Evolutionary conservation across 2,329 filamentous ascomycete species (phyloP), one percentile per base, ranked within the genome.

Genomic region (Colletotrichum ledebouriae): DNA sequence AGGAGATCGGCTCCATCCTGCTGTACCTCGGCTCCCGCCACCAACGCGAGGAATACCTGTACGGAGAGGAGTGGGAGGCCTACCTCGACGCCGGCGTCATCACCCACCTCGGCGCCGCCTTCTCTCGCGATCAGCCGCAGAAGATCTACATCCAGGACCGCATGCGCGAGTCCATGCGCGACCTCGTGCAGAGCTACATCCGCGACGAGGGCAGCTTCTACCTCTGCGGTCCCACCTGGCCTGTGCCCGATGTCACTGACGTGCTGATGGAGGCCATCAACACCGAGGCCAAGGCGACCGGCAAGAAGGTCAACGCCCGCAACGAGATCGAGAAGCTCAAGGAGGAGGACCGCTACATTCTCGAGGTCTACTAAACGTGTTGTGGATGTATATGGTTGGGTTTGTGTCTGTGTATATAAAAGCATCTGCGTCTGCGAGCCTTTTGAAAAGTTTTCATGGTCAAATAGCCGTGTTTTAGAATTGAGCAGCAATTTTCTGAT

Each of bases 141-240:
- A 99, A 99, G 90, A 97, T 99, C 72, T 99, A 99, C 82, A 99
- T 99, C 77, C 96, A 99, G 85, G 96, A 99, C 79, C 89, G 94
- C 73, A 99, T 99, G 96, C 87, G 96, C 66, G 87, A 98, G 87
- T 94, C 91, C 0, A 82, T 98, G 68, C 82, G 85, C 50, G 90
- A 96, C 71, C 97, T 99, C 71, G 87, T 94, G 67, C 84, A 94
- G 80, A 92, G 94, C 0, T 98, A 98, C 79, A 89, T 98, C 72
- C 84, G 90, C 75, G 89, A 98, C 73, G 91, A 96, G 74, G 96
- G 96, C 64, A 91, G 92, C 39, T 99, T 99, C 84, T 99, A 99
- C 82, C 90, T 99, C 17, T 99, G 96, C 78, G 96, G 96, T 50
- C 96, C 96, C 34, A 99, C 96, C 1, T 99, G 96, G 96, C 96